phyloP scores from a whole-genome alignment of 108 stramenopile genomes.

The Discostella pseudostelligera region DNA sequence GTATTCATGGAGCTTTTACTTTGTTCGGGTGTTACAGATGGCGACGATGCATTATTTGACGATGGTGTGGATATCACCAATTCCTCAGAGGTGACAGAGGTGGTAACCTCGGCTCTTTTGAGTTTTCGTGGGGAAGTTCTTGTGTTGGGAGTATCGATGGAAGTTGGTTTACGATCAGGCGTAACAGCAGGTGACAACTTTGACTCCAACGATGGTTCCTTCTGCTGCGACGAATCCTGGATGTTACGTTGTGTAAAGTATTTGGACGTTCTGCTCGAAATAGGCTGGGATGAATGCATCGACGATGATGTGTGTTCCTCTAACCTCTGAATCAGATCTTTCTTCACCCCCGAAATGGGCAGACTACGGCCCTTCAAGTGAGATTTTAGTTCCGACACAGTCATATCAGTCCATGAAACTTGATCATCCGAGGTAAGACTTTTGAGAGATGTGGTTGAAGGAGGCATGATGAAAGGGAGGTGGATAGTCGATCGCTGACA shows the following conservation, averaged over 20 bases:
- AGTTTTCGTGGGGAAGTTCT: background rate
- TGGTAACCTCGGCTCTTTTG: too few relatives aligned
- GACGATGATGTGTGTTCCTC: slow-evolving; percentile 17
- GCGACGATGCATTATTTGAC: background rate
- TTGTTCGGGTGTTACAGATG: slow-evolving; percentile 6
- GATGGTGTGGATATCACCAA: background rate
- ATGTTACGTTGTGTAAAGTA: slow-evolving; percentile 12
- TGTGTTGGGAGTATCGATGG: background rate
- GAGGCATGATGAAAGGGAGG: slow-evolving; percentile 24
- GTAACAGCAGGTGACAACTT: too few relatives aligned
- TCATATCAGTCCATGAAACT: slow-evolving; percentile 24
- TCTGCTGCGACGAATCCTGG: background rate
- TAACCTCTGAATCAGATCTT: slow-evolving; percentile 23
- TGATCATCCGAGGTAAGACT: slow-evolving; percentile 3
- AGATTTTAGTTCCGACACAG: slow-evolving; percentile 23
- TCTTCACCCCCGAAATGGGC: slow-evolving; percentile 32
- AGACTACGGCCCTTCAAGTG: slow-evolving; percentile 23
- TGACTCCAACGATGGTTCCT: background rate
- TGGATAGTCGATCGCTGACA: background rate
- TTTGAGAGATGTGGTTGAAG: slow-evolving; percentile 26
- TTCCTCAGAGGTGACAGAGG: background rate
- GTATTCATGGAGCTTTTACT: background rate
- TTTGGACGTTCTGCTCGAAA: slow-evolving; percentile 25
- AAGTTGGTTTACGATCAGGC: too few relatives aligned
- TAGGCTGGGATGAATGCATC: background rate